Evolutionary conservation across 139 green algal genomes (phyloP).

Genomic region (Chlamydomonas urium): DNA sequence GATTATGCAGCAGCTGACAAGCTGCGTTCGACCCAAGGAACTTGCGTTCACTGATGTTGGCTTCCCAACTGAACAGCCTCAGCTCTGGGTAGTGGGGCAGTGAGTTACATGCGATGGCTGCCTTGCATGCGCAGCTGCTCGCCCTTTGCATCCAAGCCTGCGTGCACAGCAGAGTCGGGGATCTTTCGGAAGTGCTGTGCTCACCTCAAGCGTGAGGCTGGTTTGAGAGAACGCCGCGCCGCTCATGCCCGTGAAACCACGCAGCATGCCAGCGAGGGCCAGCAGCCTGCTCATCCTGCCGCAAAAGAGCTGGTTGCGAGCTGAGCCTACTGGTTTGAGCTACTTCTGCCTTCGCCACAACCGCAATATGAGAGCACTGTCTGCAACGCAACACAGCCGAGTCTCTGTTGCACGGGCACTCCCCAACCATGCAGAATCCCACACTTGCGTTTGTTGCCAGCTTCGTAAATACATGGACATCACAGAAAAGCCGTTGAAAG

Average conservation of each 20-base stretch:
- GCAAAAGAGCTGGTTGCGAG: no score
- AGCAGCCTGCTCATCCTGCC: slow-evolving; percentile 2
- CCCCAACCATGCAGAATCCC: neutral
- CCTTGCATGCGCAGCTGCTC: neutral
- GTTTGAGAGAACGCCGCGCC: neutral
- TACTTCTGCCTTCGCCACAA: no score
- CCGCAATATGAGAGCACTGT: neutral
- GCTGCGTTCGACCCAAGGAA: neutral
- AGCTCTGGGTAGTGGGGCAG: neutral
- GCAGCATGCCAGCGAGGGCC: slow-evolving; percentile 9
- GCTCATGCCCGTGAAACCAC: neutral
- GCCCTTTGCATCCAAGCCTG: neutral
- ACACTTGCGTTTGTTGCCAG: neutral
- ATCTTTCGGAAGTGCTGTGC: neutral
- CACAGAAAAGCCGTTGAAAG: no score
- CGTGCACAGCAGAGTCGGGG: neutral
- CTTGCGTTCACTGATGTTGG: neutral
- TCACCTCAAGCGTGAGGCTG: slow-evolving; percentile 3
- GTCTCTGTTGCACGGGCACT: no score
- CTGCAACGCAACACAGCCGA: no score
- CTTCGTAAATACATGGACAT: no score
- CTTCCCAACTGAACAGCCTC: neutral
- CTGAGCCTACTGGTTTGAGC: no score
- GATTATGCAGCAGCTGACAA: neutral
- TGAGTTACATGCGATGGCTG: neutral